Evolutionary conservation across 441 rosid genomes (phyloP).

Genomic region (Adansonia madagascariensis): DNA sequence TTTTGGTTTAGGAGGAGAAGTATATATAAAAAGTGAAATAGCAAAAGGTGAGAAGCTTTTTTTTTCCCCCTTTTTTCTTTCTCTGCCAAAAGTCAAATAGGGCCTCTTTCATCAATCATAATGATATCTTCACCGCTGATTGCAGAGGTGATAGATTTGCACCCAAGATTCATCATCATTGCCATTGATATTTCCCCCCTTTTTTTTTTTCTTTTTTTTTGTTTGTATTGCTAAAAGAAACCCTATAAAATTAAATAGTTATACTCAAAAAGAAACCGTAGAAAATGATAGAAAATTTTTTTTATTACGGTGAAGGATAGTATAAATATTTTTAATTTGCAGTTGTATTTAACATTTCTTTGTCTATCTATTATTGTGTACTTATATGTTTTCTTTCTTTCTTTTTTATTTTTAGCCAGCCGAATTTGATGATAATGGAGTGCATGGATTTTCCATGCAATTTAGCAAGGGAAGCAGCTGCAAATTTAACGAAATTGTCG

Average conservation of each 20-base stretch:
- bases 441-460: too few relatives aligned
- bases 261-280: conserved; percentile 25
- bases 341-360: not conserved
- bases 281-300: conserved; percentile 33
- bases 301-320: not conserved
- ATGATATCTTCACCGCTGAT: conserved; percentile 71
- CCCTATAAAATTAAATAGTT: conserved; percentile 25
- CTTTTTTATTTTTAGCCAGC: too few relatives aligned
- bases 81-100: conserved; percentile 61
- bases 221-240: conserved; percentile 39
- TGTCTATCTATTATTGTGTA: conserved; percentile 38
- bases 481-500: too few relatives aligned
- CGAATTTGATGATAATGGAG: too few relatives aligned
- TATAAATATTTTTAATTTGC: not conserved
- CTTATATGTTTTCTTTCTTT: conserved; percentile 28
- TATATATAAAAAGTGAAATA: conserved; percentile 35
- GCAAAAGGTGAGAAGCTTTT: conserved; percentile 56
- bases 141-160: conserved; percentile 71
- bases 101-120: conserved; percentile 59
- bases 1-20: conserved; percentile 12
- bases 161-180: conserved; percentile 90
- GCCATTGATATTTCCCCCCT: conserved; percentile 37
- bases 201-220: conserved; percentile 23
- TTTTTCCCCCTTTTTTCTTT: not conserved
- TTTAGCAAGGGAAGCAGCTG: not conserved